Base-by-base conservation (phyloP, 192 early-diverging fungal species). In the Dimargaris verticillata region DNA sequence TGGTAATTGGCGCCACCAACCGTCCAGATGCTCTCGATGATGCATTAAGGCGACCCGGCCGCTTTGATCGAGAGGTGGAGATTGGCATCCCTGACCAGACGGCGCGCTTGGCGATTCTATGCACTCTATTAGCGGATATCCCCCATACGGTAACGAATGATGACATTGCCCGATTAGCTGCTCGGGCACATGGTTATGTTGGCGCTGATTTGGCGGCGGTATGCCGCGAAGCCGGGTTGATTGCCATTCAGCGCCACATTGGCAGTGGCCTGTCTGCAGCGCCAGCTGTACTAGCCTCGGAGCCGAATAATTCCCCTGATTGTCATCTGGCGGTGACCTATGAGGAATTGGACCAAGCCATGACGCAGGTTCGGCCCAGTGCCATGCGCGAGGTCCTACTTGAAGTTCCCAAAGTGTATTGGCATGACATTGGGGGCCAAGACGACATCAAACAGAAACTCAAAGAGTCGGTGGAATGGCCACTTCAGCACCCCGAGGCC, bases 391-490 rank as follows among this genome's bases (percentile, higher is more conserved):
- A 91, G 64, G 79, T 94, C 18, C 71, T 88, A 64, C 69, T 99
- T 3, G 92, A 97, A 61, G 91, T 99, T 7, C 95, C 95, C 10
- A 85, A 88, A 62, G 90, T 95, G 3, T 72, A 78, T 20, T 99
- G 96, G 96, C 66, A 67, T 2, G 94, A 97, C 65, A 89, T 99
- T 65, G 96, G 94, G 24, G 96, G 96, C 1, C 93, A 97, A 66
- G 72, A 77, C 24, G 82, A 87, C n/a, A 85, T 92, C 20, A 96
- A 94, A 68, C 85, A 89, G 63, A 83, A 84, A 64, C 67, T 99
- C 25, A 85, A 85, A 47, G 96, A 99, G 69, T 89, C 94, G 0
- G 86, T 99, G 12, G 96, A 99, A 69, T 99, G 96, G 96, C 96
- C 96, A 5, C 70, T 99, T 15, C 84, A 86, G 76, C 91, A 97